A percentile compares a stretch with the other conserved stretches of the same genome.
phyloP scores from a whole-genome alignment of 2,329 filamentous ascomycete genomes.

The Calonectria pteridis region DNA sequence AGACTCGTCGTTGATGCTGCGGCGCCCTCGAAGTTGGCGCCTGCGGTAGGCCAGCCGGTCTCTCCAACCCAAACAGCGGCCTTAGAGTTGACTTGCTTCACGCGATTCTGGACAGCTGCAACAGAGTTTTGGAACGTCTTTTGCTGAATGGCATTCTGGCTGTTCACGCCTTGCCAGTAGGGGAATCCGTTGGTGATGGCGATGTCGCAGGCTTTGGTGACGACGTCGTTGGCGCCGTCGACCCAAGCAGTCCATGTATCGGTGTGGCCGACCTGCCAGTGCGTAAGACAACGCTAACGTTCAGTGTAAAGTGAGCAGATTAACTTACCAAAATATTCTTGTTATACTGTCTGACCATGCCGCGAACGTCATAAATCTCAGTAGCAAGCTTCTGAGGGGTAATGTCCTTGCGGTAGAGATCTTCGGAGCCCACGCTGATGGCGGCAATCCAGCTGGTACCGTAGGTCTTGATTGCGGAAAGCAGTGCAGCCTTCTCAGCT shows the following conservation, averaged over 20 bases:
- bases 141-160: slow-evolving; percentile 38
- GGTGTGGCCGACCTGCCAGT: slow-evolving; percentile 37
- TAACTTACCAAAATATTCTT: slow-evolving; percentile 37
- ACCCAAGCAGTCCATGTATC: slow-evolving; percentile 44
- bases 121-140: slow-evolving; percentile 43
- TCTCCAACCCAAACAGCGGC: slow-evolving; percentile 40
- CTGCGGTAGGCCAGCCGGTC: slow-evolving; percentile 39
- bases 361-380: slow-evolving; percentile 42
- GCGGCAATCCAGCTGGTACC: slow-evolving; percentile 41
- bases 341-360: slow-evolving; percentile 39
- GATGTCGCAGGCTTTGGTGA: slow-evolving; percentile 40
- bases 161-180: slow-evolving; percentile 41
- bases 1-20: slow-evolving; percentile 26
- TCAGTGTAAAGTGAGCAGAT: background rate
- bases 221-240: slow-evolving; percentile 40
- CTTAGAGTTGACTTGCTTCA: slow-evolving; percentile 36
- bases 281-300: slow-evolving; percentile 9
- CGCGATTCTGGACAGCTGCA: slow-evolving; percentile 36
- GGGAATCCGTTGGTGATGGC: slow-evolving; percentile 43
- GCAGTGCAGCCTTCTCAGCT: slow-evolving; percentile 40
- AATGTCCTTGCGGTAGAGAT: slow-evolving; percentile 42
- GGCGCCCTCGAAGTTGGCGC: slow-evolving; percentile 36
- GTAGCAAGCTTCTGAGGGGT: slow-evolving; percentile 39
- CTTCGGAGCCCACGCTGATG: slow-evolving; percentile 41
- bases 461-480: slow-evolving; percentile 41